Evolutionary conservation across 75 land plant genomes (phyloP), one percentile per base, ranked within the genome.

Genomic region (Selaginella moellendorffii): DNA sequence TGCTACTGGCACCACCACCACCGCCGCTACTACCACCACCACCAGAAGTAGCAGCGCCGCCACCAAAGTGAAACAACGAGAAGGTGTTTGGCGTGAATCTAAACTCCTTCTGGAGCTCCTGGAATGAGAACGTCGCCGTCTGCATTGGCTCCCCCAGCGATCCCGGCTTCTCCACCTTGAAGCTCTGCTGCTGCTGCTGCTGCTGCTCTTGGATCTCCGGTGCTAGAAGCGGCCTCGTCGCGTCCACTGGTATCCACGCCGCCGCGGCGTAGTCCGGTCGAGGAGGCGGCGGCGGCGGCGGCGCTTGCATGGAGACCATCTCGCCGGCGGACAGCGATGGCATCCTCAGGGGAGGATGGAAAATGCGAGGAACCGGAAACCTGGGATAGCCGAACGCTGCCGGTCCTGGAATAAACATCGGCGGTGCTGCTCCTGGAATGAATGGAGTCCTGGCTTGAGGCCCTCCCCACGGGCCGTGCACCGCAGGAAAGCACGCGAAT

Each of bases 1-100:
- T n/a, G n/a, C n/a, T n/a, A n/a, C n/a, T n/a, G n/a, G n/a, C n/a
- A n/a, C n/a, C n/a, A 22, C 24, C 30, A 18, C 28, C 59, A 53
- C 25, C 29, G 26, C 20, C 1, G 24, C 19, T 51, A 29, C 21
- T 26, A 2, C 68, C 54, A 27, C 65, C 46, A 10, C 46, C 1
- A 63, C 54, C 24, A 63, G 59, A 24, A 19, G 28, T 18, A 8
- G 31, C 19, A 31, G 74, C 77, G 1, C 65, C 73, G 52, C 96
- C 83, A 24, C 87, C 90, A 74, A 87, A 89, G 70, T 95, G 97
- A 66, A 95, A 95, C 64, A 95, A 62, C 8, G 99, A 95, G 68
- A 95, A 95, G 29, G n/a, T n/a, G n/a, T n/a, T n/a, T n/a, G n/a
- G n/a, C n/a, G n/a, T n/a, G n/a, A n/a, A n/a, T n/a, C n/a, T n/a